Conservation (phyloP, 495 filamentous ascomycete genomes). For the Neurospora hispaniola region DNA sequence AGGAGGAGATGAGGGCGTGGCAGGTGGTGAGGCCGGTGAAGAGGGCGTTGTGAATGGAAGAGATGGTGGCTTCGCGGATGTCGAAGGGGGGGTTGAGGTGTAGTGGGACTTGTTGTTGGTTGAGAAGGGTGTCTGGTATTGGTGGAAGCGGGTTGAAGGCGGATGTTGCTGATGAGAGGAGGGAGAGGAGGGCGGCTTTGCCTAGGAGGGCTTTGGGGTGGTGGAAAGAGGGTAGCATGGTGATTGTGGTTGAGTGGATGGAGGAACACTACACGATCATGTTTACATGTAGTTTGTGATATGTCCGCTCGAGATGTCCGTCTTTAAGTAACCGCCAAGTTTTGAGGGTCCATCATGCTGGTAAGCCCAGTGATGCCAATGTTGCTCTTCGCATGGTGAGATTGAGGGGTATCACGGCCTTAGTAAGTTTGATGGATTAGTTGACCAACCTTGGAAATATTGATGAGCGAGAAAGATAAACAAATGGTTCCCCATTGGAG, state of each 20-base stretch:
- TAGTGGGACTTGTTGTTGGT: background rate
- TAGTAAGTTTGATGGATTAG: background rate
- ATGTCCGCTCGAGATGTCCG: background rate
- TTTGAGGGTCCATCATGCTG: background rate
- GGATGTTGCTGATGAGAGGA: background rate
- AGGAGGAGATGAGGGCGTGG: conserved; percentile 40
- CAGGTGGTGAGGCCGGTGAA: conserved; percentile 39
- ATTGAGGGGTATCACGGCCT: background rate
- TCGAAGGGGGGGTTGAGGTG: conserved; percentile 26
- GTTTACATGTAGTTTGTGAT: background rate
- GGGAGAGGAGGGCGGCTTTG: background rate
- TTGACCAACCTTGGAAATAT: background rate
- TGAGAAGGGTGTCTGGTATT: background rate
- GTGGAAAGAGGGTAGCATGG: background rate
- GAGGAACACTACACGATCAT: background rate
- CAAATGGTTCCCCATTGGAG: background rate
- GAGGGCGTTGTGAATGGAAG: conserved; percentile 41
- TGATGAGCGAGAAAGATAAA: background rate
- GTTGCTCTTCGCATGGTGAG: background rate
- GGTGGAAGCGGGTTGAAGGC: background rate
- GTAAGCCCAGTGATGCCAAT: background rate
- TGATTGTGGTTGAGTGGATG: background rate
- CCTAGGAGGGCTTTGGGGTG: background rate
- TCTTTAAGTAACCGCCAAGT: background rate
- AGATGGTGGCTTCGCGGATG: conserved; percentile 45